phyloP scores from a whole-genome alignment of 345 rosid species.

The Rhodomyrtus tomentosa region DNA sequence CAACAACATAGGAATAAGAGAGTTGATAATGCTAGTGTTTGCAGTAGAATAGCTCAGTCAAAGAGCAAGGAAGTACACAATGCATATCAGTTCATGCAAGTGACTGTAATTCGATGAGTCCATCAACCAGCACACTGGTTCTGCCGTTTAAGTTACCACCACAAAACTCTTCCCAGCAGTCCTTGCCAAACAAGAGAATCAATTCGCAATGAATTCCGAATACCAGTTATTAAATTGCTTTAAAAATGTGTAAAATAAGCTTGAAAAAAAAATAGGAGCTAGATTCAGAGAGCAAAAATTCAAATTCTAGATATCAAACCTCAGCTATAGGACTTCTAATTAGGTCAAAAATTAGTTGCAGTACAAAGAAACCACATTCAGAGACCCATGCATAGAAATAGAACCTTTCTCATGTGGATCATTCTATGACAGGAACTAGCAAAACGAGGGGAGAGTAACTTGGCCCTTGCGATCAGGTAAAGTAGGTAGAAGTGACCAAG shows the following conservation, averaged over 20 bases:
- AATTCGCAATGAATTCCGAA: not conserved
- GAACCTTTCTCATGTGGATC: not conserved
- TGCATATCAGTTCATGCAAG: not conserved
- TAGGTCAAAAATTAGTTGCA: not conserved
- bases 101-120: not conserved
- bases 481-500: not conserved
- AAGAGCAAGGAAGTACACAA: not conserved
- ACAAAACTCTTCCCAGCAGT: not conserved
- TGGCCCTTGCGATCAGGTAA: not conserved
- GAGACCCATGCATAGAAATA: not conserved
- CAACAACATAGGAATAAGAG: not conserved
- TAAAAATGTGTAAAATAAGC: not conserved
- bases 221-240: not conserved
- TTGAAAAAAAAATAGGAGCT: not conserved
- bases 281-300: not conserved
- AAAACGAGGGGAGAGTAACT: not conserved
- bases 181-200: not conserved
- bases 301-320: not conserved
- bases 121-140: not conserved
- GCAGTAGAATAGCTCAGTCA: not conserved
- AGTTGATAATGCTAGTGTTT: not conserved
- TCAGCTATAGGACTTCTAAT: not conserved
- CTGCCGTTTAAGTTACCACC: not conserved
- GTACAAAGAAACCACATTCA: not conserved
- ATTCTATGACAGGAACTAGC: not conserved